Conservation (phyloP, 2,329 filamentous ascomycete genomes). For the Penicillium sp. region DNA sequence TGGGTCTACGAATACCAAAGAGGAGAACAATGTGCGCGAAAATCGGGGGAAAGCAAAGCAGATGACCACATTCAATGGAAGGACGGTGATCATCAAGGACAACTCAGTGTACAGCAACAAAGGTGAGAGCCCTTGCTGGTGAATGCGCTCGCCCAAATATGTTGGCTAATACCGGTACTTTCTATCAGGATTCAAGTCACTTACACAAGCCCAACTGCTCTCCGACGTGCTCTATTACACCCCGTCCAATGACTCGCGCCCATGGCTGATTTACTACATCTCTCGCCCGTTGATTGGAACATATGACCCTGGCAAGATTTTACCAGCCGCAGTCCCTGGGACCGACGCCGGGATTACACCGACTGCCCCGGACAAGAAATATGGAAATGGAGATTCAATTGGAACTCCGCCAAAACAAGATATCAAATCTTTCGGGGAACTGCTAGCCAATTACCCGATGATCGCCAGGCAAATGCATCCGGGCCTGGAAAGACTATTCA, state of each 20-base stretch:
- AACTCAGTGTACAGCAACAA: conserved; percentile 93
- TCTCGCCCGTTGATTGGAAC: conserved; percentile 81
- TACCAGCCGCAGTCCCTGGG: conserved; percentile 59
- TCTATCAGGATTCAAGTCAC: conserved; percentile 74
- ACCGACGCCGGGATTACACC: conserved; percentile 32
- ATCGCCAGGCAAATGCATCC: conserved; percentile 95
- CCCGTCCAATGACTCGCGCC: conserved; percentile 80
- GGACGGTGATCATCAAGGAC: conserved; percentile 93
- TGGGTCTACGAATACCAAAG: conserved; percentile 50
- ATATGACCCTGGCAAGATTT: conserved; percentile 72
- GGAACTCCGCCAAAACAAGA: conserved; percentile 69
- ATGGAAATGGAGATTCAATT: conserved; percentile 32
- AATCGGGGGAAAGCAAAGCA: conserved; percentile 90
- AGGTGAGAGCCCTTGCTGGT: conserved; percentile 55
- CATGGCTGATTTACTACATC: conserved; percentile 97
- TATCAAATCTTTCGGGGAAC: conserved; percentile 83
- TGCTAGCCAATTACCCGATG: conserved; percentile 88
- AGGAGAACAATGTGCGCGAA: conserved; percentile 71
- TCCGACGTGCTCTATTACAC: conserved; percentile 84
- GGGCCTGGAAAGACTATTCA: conserved; percentile 83
- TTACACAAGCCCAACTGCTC: conserved; percentile 85
- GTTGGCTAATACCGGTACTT: conserved; percentile 13
- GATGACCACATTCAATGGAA: conserved; percentile 86
- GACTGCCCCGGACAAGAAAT: conserved; percentile 21
- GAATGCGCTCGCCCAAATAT: conserved; percentile 1